Evolutionary conservation across 2,329 filamentous ascomycete species (phyloP).

Genomic region (Epichloe uncinata): DNA sequence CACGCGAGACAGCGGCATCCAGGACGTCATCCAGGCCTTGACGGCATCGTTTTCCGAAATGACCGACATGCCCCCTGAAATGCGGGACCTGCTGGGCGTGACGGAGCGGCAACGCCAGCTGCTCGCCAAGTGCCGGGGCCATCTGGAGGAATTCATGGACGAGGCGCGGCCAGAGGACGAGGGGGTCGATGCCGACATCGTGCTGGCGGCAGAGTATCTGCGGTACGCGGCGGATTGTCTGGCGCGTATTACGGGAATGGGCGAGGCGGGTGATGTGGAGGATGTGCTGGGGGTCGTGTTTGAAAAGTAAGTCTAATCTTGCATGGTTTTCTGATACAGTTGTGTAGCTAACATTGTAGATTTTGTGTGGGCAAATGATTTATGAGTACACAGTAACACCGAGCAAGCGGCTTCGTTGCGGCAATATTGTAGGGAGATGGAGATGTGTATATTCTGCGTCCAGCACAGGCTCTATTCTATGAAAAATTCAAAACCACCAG

Average conservation of each 20-base stretch:
- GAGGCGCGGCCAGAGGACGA: slow-evolving; percentile 32
- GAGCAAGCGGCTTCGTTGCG: too few species aligned
- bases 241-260: slow-evolving; percentile 77
- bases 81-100: slow-evolving; percentile 77
- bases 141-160: slow-evolving; percentile 60
- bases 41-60: slow-evolving; percentile 55
- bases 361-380: slow-evolving; percentile 34
- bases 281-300: slow-evolving; percentile 91
- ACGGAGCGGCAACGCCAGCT: slow-evolving; percentile 81
- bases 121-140: slow-evolving; percentile 55
- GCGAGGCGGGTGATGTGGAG: slow-evolving; percentile 79
- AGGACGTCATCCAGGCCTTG: slow-evolving; percentile 53
- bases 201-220: slow-evolving; percentile 80
- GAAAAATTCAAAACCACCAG: not conserved
- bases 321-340: not conserved
- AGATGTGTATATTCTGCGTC: too few species aligned
- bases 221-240: slow-evolving; percentile 67
- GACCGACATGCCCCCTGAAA: slow-evolving; percentile 57
- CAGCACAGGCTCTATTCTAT: too few species aligned
- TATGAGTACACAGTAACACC: not conserved
- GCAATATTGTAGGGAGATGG: too few species aligned
- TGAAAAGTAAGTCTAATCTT: slow-evolving; percentile 62
- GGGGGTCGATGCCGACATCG: slow-evolving; percentile 56
- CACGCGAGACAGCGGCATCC: slow-evolving; percentile 47
- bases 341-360: slow-evolving; percentile 13